Base-by-base conservation (phyloP, 768 basidiomycete genomes). In the Tulasnella sp. region DNA sequence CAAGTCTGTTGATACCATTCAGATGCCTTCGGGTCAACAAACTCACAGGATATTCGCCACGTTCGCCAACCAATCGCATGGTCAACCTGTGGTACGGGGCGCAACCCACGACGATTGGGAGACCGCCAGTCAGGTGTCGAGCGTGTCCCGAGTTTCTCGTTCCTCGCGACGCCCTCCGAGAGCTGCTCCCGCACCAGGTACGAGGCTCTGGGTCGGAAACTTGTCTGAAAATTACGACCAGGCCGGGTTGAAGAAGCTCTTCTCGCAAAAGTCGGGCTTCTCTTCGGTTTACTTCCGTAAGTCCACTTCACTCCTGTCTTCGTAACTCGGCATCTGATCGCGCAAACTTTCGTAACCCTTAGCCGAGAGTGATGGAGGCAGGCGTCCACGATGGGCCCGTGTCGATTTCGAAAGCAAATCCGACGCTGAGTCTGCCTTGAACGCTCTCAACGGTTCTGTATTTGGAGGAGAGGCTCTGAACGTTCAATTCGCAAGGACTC, bases 401-500 rank as follows among this genome's bases (percentile, higher is more conserved):
- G 64, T 69, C 64, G 64, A 69, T 37, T 69, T 69, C 64, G 64
- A 37, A 37, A 69, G 31, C 64, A 28, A 37, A 28, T 37, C 18
- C 34, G 64, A 7, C 31, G 64, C 64, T 28, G 31, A 69, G 20
- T 31, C 64, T 69, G 64, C 64, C 64, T 28, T 69, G 31, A 69
- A 69, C 31, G 64, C 64, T 8, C 64, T 69, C 8, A 69, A 69
- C 31, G 64, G 64, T 7, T 69, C 64, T 14, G 64, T 69, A 6
- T 69, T 69, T 34, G 64, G 28, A 16, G 64, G 64, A 6, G 64
- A 69, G 28, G 64, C 64, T 37, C 34, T 69, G 64, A 69, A 69
- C 31, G 64, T 69, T 69, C 64, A 69, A 28, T 69, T 69, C 34
- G 64, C 64, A 16, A 28, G 64, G 64, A 18, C 64, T 69, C 64